These are phyloP conservation scores for Baudoinia panamericana DNA, from an alignment of 495 filamentous ascomycete genomes.

Conservation along the genomic window DNA sequence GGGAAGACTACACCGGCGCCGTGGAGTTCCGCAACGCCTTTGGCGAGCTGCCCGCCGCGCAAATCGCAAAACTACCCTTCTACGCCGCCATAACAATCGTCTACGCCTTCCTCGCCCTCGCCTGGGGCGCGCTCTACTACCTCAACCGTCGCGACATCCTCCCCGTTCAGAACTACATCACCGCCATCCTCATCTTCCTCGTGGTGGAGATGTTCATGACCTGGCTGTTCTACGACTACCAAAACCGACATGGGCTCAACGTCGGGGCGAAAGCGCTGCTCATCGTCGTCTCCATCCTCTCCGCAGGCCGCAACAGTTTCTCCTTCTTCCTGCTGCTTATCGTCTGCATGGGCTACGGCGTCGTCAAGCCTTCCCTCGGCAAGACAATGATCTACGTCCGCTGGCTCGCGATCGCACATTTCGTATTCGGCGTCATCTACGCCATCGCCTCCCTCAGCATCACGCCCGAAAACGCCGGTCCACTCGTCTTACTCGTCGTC, in stretches of 20 bases:
- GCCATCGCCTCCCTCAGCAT: conserved; percentile 79
- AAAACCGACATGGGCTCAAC: conserved; percentile 78
- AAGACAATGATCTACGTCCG: conserved; percentile 89
- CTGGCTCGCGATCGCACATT: conserved; percentile 81
- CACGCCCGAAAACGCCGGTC: conserved; percentile 69
- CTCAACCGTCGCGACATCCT: conserved; percentile 90
- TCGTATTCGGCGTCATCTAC: conserved; percentile 89
- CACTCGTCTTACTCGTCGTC: conserved; percentile 88
- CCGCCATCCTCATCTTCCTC: conserved; percentile 88
- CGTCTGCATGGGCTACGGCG: conserved; percentile 98
- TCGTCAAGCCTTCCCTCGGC: conserved; percentile 88
- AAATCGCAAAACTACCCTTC: conserved; percentile 95
- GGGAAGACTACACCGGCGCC: conserved; percentile 56
- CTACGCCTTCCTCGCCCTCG: conserved; percentile 74
- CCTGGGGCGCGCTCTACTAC: conserved; percentile 92
- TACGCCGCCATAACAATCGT: conserved; percentile 90
- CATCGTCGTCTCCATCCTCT: conserved; percentile 78
- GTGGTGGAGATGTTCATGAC: conserved; percentile 94
- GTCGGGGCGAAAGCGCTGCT: conserved; percentile 72
- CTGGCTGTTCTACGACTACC: conserved; percentile 96
- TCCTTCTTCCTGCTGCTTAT: conserved; percentile 98
- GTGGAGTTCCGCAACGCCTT: conserved; percentile 92
- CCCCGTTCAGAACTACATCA: conserved; percentile 99
- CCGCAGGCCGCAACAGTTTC: conserved; percentile 88
- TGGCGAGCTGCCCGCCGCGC: conserved; percentile 85